Evolutionary conservation across 768 basidiomycete genomes (phyloP).

Genomic region (Stropharia rugosoannulata): DNA sequence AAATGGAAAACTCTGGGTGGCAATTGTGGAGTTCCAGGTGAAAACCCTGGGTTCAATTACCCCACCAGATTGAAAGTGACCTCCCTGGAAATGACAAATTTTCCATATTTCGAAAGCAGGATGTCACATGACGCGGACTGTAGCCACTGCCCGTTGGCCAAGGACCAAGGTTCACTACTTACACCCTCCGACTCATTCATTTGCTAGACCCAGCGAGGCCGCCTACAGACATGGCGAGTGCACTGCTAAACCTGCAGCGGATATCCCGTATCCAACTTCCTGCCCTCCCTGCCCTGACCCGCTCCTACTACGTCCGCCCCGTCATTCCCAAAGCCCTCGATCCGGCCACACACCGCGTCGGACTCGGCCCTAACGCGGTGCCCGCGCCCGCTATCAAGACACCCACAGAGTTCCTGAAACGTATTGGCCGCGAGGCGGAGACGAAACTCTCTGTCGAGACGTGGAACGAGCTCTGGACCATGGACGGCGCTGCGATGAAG

Average conservation of each 20-base stretch:
- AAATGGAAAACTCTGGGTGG: no score
- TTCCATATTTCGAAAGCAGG: no score
- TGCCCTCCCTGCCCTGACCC: constrained; percentile 25
- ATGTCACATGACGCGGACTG: no score
- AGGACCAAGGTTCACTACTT: no score
- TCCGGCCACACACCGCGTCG: constrained; percentile 11
- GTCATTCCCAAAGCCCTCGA: constrained; percentile 31
- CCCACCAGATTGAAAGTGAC: no score
- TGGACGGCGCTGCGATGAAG: constrained; percentile 55
- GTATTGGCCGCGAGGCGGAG: constrained; percentile 69
- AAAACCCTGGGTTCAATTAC: no score
- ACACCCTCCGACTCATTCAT: background rate
- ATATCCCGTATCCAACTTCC: constrained; percentile 21
- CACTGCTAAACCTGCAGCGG: constrained; percentile 14
- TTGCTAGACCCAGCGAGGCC: background rate
- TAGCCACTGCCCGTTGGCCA: no score
- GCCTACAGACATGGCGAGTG: constrained; percentile 10
- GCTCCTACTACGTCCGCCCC: constrained; percentile 21
- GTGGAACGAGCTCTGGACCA: constrained; percentile 78
- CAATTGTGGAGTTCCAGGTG: no score
- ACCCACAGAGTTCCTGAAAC: constrained; percentile 65
- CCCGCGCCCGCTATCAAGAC: constrained; percentile 29
- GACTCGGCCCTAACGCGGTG: constrained; percentile 4
- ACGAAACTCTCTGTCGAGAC: constrained; percentile 59
- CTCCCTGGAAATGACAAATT: no score